phyloP scores from a whole-genome alignment of 2,329 filamentous ascomycete species.

The Mycosphaerelloides madeirae region DNA sequence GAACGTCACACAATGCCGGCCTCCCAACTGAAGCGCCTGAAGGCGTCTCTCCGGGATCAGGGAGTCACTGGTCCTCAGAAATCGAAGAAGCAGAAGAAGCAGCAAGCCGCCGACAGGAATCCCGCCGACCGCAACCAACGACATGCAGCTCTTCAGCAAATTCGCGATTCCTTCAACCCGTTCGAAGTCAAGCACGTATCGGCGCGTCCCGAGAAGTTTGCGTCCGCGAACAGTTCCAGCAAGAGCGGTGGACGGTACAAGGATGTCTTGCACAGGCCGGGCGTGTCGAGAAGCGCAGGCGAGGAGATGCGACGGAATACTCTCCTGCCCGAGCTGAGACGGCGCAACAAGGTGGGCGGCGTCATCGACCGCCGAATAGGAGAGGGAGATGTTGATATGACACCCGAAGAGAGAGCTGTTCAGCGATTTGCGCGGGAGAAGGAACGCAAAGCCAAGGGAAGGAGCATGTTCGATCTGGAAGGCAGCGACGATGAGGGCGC shows the following conservation, averaged over 20 bases:
- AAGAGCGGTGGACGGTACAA: conserved; percentile 46
- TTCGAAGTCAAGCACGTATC: conserved; percentile 72
- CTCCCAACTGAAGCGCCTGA: conserved; percentile 93
- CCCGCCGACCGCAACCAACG: conserved; percentile 68
- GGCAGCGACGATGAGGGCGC: conserved; percentile 63
- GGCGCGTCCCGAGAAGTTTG: conserved; percentile 74
- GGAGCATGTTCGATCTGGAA: conserved; percentile 83
- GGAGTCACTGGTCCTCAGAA: conserved; percentile 87
- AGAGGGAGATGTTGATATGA: conserved; percentile 91
- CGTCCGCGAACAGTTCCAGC: conserved; percentile 48
- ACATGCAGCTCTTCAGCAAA: conserved; percentile 72
- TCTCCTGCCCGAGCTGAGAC: conserved; percentile 82
- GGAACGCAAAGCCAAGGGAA: conserved; percentile 70
- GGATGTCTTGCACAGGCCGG: conserved; percentile 67
- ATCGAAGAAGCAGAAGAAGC: conserved; percentile 86
- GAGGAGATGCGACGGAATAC: conserved; percentile 84
- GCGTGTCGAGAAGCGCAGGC: conserved; percentile 75
- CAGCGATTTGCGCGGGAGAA: conserved; percentile 89
- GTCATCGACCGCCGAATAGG: conserved; percentile 91
- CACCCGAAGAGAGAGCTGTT: conserved; percentile 84
- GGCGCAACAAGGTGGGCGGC: conserved; percentile 83
- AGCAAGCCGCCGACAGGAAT: conserved; percentile 45
- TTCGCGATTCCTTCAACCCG: conserved; percentile 95
- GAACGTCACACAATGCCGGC: conserved; percentile 63
- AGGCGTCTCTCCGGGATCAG: conserved; percentile 81